Percentiles rank a stretch among this genome's conserved stretches.
phyloP scores from a whole-genome alignment of 2,329 filamentous ascomycete genomes.

The Myriosclerotinia duriaeana region DNA sequence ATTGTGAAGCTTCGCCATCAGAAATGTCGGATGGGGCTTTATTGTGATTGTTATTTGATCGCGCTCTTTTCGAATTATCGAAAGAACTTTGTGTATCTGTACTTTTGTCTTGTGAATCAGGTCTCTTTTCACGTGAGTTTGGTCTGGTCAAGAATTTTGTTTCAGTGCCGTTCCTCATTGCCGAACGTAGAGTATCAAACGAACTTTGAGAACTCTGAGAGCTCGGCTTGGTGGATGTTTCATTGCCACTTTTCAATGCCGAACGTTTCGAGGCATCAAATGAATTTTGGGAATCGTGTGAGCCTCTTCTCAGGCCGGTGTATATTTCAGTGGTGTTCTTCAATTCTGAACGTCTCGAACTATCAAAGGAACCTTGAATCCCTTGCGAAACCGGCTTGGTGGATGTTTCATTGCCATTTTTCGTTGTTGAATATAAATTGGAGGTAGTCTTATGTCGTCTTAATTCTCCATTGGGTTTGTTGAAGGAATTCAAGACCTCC shows the following conservation, averaged over 20 bases:
- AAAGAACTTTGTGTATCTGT: neutral
- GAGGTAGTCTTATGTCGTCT: constrained; percentile 45
- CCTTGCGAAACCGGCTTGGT: constrained; percentile 34
- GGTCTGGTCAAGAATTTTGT: constrained; percentile 20
- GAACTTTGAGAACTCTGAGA: constrained; percentile 22
- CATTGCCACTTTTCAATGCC: constrained; percentile 23
- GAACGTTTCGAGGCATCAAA: constrained; percentile 24
- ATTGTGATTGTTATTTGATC: constrained; percentile 34
- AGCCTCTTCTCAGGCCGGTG: constrained; percentile 38
- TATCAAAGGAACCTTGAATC: constrained; percentile 19
- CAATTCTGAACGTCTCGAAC: constrained; percentile 23
- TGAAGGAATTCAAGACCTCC: constrained; percentile 51
- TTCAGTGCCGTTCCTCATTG: constrained; percentile 17
- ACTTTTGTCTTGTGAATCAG: constrained; percentile 14
- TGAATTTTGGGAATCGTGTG: constrained; percentile 15
- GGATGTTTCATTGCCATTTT: constrained; percentile 23
- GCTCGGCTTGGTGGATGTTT: constrained; percentile 37
- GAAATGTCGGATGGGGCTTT: constrained; percentile 37
- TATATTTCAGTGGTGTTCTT: constrained; percentile 27
- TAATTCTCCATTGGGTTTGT: constrained; percentile 39
- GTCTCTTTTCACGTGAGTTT: constrained; percentile 8
- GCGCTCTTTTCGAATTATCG: constrained; percentile 19
- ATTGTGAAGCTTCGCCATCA: constrained; percentile 58
- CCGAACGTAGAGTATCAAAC: constrained; percentile 18
- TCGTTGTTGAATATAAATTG: constrained; percentile 32